A percentile compares a stretch with the other conserved stretches of the same genome.
Evolutionary conservation across 2,329 filamentous ascomycete species (phyloP).

Genomic region (Neodidymelliopsis sp.): DNA sequence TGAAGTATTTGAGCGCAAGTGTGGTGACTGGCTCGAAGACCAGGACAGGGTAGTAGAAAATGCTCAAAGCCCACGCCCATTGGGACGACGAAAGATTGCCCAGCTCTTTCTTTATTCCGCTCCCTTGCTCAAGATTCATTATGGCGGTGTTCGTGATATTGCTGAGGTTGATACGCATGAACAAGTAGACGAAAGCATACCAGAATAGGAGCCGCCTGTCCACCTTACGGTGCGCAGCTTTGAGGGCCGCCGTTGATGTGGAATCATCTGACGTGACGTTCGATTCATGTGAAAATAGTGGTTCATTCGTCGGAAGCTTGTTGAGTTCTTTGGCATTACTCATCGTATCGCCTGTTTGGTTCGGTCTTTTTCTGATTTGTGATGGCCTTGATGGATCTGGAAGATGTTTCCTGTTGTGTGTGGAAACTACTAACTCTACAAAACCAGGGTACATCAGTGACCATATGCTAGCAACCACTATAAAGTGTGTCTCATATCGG

Average conservation of each 20-base stretch:
- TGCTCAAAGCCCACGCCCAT: constrained; percentile 45
- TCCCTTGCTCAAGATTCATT: constrained; percentile 45
- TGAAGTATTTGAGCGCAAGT: constrained; percentile 31
- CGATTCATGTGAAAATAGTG: too few species aligned
- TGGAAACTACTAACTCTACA: too few species aligned
- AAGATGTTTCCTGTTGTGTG: too few species aligned
- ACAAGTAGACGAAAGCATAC: constrained; percentile 44
- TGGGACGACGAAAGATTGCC: constrained; percentile 39
- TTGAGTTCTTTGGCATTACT: too few species aligned
- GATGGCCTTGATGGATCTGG: too few species aligned
- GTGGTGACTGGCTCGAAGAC: constrained; percentile 39
- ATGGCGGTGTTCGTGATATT: constrained; percentile 48
- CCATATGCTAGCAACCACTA: too few species aligned
- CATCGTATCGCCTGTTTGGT: too few species aligned
- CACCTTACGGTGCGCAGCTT: constrained; percentile 39
- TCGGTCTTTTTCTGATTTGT: too few species aligned
- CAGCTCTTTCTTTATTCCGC: constrained; percentile 43
- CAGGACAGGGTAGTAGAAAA: constrained; percentile 48
- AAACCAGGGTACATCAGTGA: too few species aligned
- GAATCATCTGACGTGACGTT: too few species aligned
- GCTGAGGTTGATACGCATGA: constrained; percentile 42
- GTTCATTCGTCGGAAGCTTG: too few species aligned
- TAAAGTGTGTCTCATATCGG: too few species aligned
- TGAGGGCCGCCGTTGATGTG: constrained; percentile 8
- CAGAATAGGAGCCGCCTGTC: constrained; percentile 41